Evolutionary conservation across 164 flowering plant species (phyloP), one percentile per base, ranked within the genome.

Genomic region (Brasenia schreberi): DNA sequence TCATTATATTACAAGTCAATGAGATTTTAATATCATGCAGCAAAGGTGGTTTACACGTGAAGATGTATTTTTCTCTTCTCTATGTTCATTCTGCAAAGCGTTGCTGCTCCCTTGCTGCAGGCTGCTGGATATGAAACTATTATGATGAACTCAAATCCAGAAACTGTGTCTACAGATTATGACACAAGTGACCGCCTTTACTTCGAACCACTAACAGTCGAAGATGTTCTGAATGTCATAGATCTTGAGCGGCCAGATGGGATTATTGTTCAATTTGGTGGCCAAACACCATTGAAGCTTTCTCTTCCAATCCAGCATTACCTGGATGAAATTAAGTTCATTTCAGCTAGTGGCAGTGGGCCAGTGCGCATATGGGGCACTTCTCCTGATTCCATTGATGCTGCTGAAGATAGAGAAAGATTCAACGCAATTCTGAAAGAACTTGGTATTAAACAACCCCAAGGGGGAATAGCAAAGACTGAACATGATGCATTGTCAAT

Each of bases 121-220:
- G 73, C 77, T 67, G 96, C 96, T 43, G 97, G 92, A 65, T 89
- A 79, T 70, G 97, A 89, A 75, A 91, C 96, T 60, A 94, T 94
- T 66, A 91, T 91, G 97, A 84, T 94, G 97, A 90, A 94, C 65
- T 94, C 97, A 43, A 94, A 89, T 76, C 97, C 96, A 44, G 99
- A 94, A 75, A 91, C 97, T 9, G 99, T 91, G 58, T 94, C 98
- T 18, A 94, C 97, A 1, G 98, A 94, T 75, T 94, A 94, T 70
- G 98, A 94, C 70, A 94, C 97, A 0, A 94, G 99, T 73, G 96
- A 94, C 62, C 87, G 99, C 33, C 91, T 94, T 39, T 94, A 94
- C 76, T 94, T 94, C 75, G 98, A 94, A 68, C 99, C 96, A n/a
- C 77, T 93, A 61, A 93, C 98, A 53, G 80, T 83, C 69, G 98